Base-by-base conservation (phyloP, 2,329 filamentous ascomycete species). In the Seiridium cupressi region DNA sequence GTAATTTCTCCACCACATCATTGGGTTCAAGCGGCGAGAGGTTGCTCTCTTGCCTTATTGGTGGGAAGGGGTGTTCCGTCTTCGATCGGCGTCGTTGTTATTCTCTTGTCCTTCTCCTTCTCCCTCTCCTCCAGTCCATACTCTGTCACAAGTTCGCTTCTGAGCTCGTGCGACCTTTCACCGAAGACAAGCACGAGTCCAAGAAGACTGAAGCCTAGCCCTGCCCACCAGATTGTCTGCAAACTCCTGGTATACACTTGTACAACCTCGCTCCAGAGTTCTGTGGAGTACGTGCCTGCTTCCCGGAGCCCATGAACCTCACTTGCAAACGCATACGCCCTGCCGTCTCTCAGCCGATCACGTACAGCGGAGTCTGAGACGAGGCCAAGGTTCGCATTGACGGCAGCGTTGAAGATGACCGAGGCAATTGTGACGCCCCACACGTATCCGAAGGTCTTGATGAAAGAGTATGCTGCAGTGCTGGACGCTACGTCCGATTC, bases 351-450 rank as follows among this genome's bases (percentile, higher is more conserved):
- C n/a, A 53, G 13, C 35, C n/a, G 49, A 8, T 26, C 31, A 34
- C 49, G 49, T 8, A 53, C 31, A 18, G 35, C 35, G 5, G 49
- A 2, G 34, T 53, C n/a, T 4, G 49, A 53, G 6, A 53, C 35
- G 1, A 34, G 31, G 9, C 18, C 11, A 2, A 53, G 11, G 13
- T 53, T 53, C 8, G 31, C 26, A 35, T 53, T 34, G 34, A 53
- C 18, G 26, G 35, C 49, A n/a, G 49, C 49, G 7, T 68, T 68
- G 63, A 79, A 77, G 40, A 78, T 70, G 1, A 72, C 68, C 0
- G 69, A 72, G 0, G 74, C 74, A 6, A 81, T 72, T 0, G 75
- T 72, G 1, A 80, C 74, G n/a, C 78, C 78, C 61, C 79, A 73
- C 4, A 78, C 72, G 34, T 70, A 67, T 0, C 79, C 79, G 26